phyloP scores from a whole-genome alignment of 768 basidiomycete genomes.

The Tylopilus rubrobrunneus region DNA sequence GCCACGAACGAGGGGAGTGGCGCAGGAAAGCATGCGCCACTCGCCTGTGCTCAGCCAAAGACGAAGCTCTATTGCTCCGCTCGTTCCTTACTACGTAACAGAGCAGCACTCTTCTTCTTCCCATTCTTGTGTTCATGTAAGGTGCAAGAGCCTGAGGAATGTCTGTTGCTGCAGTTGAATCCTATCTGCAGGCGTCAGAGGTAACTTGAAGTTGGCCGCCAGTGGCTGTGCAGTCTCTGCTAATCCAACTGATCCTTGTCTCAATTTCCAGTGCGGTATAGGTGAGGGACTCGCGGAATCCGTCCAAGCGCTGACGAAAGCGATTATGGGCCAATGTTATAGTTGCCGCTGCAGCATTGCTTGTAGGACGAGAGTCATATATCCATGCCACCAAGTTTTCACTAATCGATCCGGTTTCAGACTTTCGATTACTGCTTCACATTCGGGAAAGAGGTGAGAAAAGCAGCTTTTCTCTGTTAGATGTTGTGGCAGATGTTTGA shows the following conservation, averaged over 20 bases:
- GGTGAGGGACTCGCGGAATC: conserved; percentile 4
- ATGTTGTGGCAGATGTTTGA: neutral
- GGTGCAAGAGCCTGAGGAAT: neutral
- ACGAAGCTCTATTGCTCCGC: no score
- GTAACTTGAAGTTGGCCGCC: neutral
- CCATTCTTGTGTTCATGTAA: neutral
- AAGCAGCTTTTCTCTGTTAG: no score
- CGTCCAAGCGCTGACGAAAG: neutral
- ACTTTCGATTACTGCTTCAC: conserved; percentile 18
- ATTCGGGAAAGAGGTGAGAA: conserved; percentile 9
- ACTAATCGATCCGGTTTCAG: conserved; percentile 1
- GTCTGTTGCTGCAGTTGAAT: conserved; percentile 12
- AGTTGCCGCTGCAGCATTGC: conserved; percentile 13
- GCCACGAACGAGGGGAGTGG: no score
- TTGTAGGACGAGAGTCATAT: conserved; percentile 1
- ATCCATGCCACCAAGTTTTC: neutral
- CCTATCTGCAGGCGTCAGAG: conserved; percentile 11
- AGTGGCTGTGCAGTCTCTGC: neutral
- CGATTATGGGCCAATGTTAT: neutral
- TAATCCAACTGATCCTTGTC: neutral
- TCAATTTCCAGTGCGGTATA: neutral
- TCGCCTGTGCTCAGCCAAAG: no score
- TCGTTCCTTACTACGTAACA: no score
- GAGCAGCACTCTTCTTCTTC: neutral
- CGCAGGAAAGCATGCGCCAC: no score